Evolutionary conservation across 257 asterid species (phyloP).

Genomic region (Cinchona pubescens): DNA sequence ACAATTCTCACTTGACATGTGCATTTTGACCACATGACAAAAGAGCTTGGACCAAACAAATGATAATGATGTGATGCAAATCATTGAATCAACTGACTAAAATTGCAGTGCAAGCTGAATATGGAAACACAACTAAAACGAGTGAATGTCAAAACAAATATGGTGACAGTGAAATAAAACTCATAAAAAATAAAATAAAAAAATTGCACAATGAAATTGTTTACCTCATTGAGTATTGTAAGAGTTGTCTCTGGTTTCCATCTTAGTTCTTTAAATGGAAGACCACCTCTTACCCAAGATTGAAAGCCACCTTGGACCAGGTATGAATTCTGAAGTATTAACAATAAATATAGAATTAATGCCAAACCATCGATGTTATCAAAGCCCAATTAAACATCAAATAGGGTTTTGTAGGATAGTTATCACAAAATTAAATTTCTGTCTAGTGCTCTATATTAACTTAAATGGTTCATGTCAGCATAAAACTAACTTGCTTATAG

Average conservation of each 20-base stretch:
- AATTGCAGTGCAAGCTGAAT: too few relatives aligned
- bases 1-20: background rate
- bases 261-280: constrained; percentile 69
- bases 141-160: too few relatives aligned
- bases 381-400: background rate
- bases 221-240: constrained; percentile 75
- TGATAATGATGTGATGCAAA: too few relatives aligned
- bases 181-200: too few relatives aligned
- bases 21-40: too few relatives aligned
- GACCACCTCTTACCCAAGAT: constrained; percentile 74
- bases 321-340: constrained; percentile 54
- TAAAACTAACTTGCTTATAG: background rate
- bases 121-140: too few relatives aligned
- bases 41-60: too few relatives aligned
- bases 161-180: too few relatives aligned
- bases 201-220: background rate
- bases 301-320: constrained; percentile 83
- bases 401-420: background rate
- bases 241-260: constrained; percentile 81
- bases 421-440: background rate
- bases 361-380: background rate
- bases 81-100: too few relatives aligned
- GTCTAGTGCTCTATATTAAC: background rate
- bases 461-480: background rate
- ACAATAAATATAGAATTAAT: constrained; percentile 5